Evolutionary conservation across 129 eudicot genomes (phyloP).

Genomic region (Glebionis coronaria): DNA sequence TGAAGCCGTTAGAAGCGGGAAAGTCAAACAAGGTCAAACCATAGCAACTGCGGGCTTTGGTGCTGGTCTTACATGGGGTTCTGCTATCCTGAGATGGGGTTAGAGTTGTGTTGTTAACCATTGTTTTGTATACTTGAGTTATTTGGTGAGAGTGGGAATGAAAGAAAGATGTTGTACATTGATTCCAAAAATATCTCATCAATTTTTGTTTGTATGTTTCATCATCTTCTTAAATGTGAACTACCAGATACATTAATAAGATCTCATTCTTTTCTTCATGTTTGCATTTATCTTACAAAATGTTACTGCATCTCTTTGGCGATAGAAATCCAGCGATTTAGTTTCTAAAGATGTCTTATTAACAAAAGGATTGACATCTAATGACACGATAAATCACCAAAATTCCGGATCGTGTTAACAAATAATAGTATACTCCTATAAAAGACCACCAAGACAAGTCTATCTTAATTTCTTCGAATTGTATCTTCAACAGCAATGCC

Average conservation of each 20-base stretch:
- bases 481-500: conserved; percentile 71
- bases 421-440: too few relatives aligned
- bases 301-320: background rate
- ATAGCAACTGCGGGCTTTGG: conserved; percentile 96
- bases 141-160: conserved; percentile 26
- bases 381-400: background rate
- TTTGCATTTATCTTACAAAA: conserved; percentile 2
- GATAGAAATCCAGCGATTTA: background rate
- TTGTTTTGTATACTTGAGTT: conserved; percentile 27
- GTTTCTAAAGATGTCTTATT: background rate
- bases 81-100: conserved; percentile 93
- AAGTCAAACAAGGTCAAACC: conserved; percentile 76
- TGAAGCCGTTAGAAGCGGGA: conserved; percentile 92
- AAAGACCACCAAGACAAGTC: conserved; percentile 44
- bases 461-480: conserved; percentile 56
- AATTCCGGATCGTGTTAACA: too few relatives aligned
- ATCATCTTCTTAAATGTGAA: conserved; percentile 27
- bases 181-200: conserved; percentile 24
- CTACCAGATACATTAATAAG: conserved; percentile 26
- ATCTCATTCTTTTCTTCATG: conserved; percentile 24
- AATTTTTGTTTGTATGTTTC: conserved; percentile 26
- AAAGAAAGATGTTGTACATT: conserved; percentile 37
- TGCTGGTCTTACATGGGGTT: conserved; percentile 97
- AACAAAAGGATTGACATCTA: background rate
- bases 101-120: conserved; percentile 26